Base-by-base conservation (phyloP, 192 early-diverging fungal genomes). In the Dissophora globulifera region DNA sequence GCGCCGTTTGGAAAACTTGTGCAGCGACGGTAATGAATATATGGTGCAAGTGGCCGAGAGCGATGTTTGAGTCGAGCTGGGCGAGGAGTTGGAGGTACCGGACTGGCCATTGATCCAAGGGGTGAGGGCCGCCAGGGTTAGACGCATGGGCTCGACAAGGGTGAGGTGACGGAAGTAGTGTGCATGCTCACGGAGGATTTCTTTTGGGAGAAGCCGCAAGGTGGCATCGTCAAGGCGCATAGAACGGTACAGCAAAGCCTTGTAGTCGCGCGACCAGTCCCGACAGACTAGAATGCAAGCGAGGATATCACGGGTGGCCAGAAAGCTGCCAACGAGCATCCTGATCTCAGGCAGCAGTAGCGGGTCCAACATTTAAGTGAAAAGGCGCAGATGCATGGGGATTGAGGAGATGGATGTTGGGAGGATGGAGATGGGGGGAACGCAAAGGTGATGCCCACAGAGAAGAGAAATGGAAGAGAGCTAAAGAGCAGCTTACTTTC, bases 111-210 rank as follows among this genome's bases (percentile, higher is more conserved):
- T n/a, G 7, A 32, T 16, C 19, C 15, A 43, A 6, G 27, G 35
- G 1, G 26, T 33, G 45, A 56, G 35, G 4, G 53, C 20, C 4
- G 43, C 27, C n/a, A 50, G 13, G 46, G 53, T 62, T 1, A 57
- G 52, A 13, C 30, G 59, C 69, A 62, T 71, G 33, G 69, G 67
- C 26, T 71, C 69, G 35, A 62, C 30, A 5, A 71, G 43, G 29
- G 35, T 32, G 20, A 71, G 43, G 17, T 71, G 59, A 1, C 60
- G 60, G 17, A 71, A 56, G 26, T 50, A 40, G 47, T 62, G 59
- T 13, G 52, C 60, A 38, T 71, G 69, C 38, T 62, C 43, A 8
- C 38, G 60, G 29, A 71, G 16, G 13, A 22, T 41, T 11, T 62
- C 69, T 27, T 57, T 55, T 6, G 69, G n/a, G 26, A 71, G 46